Evolutionary conservation across 140 eudicot genomes (phyloP), one percentile per base, ranked within the genome.

Genomic region (Senecio squalidus): DNA sequence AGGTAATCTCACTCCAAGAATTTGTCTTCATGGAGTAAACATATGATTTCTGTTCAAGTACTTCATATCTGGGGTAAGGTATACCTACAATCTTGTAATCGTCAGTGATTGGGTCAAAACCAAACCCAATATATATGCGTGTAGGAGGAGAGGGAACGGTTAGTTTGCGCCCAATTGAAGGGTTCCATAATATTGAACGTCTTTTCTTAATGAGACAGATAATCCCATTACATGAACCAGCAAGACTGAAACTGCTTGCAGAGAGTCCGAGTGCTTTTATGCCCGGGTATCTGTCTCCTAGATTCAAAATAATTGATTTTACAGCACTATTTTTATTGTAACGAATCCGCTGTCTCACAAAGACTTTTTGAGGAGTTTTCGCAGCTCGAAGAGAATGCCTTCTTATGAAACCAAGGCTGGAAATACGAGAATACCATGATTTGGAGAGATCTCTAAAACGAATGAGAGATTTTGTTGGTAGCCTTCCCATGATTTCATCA

Each of bases 71-170:
- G 27, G 53, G 51, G 55, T 58, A 73, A 9, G 54, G 49, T 16
- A 78, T 22, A 18, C 80, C 69, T 33, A 73, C 74, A 17, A 50
- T 25, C 56, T 50, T 50, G 34, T 50, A 50, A 50, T 50, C 56
- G 24, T 50, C 18, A 8, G 15, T 50, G 13, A 11, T 24, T 22
- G 56, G 15, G 56, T 50, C 56, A 25, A 23, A 50, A 13, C 34
- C 56, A 50, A 50, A 50, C 30, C 56, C 56, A 11, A 13, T 3
- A 23, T 1, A 25, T 15, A 1, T 1, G 23, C 56, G 33, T 11
- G 5, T 23, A 50, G 21, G 33, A 24, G 23, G 56, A 2, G 5
- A 11, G 24, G 56, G 56, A 50, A 50, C 56, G 6, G 17, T 50
- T 13, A 50, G 56, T 50, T 50, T 50, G 34, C 56, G 34, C 33